Conservation (phyloP, 2,329 filamentous ascomycete genomes). For the Seiridium unicorne region DNA sequence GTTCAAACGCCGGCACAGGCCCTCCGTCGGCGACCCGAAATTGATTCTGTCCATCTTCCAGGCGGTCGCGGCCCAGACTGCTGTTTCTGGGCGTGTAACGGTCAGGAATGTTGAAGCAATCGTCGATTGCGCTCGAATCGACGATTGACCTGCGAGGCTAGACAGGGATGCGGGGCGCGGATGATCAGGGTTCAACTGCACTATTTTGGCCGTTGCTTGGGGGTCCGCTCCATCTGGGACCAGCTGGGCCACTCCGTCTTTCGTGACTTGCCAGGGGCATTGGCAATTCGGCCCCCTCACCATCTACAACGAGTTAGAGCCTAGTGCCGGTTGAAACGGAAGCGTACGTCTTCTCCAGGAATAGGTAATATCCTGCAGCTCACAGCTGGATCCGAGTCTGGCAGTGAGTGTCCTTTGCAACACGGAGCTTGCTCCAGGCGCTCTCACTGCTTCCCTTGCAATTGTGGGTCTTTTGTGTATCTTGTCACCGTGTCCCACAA, state of each 20-base stretch:
- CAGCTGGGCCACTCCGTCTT: background rate
- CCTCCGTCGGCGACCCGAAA: background rate
- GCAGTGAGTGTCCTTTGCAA: too few relatives aligned
- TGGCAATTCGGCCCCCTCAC: too few relatives aligned
- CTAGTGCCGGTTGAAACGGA: too few relatives aligned
- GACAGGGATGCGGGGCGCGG: background rate
- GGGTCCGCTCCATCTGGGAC: background rate
- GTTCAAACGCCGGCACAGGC: background rate
- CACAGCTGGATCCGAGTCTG: too few relatives aligned
- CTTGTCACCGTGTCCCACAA: too few relatives aligned
- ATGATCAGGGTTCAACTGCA: background rate
- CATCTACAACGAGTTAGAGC: too few relatives aligned
- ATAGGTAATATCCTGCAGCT: too few relatives aligned
- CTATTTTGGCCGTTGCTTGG: background rate
- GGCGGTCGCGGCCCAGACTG: background rate
- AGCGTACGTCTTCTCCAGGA: too few relatives aligned
- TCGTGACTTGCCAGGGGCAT: too few relatives aligned
- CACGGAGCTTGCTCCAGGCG: too few relatives aligned
- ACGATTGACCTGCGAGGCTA: background rate
- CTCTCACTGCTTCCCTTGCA: too few relatives aligned
- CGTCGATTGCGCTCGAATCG: slow-evolving; percentile 18
- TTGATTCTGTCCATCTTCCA: background rate
- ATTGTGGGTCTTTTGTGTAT: too few relatives aligned
- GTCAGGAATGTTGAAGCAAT: slow-evolving; percentile 14
- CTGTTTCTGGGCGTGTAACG: background rate